Evolutionary conservation across 2,329 filamentous ascomycete genomes (phyloP).

Genomic region (Fusarium sp.): DNA sequence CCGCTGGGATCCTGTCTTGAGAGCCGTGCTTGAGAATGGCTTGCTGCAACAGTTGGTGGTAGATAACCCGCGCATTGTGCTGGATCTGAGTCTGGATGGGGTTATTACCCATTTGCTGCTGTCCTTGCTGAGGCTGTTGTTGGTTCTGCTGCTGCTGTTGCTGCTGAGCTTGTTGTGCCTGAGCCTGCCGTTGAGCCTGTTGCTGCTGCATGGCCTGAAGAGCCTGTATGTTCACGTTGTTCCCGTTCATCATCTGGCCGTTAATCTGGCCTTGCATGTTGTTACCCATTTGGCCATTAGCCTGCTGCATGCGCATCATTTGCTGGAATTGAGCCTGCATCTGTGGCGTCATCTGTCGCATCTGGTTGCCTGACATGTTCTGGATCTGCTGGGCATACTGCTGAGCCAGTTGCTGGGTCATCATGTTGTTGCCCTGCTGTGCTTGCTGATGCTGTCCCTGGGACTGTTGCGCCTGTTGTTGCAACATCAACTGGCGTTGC

Average conservation of each 20-base stretch:
- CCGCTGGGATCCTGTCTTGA: slow-evolving; percentile 58
- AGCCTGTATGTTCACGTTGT: slow-evolving; percentile 54
- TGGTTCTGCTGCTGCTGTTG: slow-evolving; percentile 47
- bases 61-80: slow-evolving; percentile 52
- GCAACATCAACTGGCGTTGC: slow-evolving; percentile 53
- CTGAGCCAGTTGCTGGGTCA: slow-evolving; percentile 55
- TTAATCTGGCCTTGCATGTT: slow-evolving; percentile 49
- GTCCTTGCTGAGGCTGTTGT: slow-evolving; percentile 43
- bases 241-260: slow-evolving; percentile 56
- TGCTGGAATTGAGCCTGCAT: slow-evolving; percentile 53
- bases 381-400: slow-evolving; percentile 59
- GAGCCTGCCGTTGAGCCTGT: slow-evolving; percentile 48
- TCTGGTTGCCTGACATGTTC: slow-evolving; percentile 53
- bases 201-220: slow-evolving; percentile 54
- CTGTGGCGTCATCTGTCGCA: slow-evolving; percentile 49
- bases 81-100: slow-evolving; percentile 50
- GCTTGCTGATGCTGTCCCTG: slow-evolving; percentile 42
- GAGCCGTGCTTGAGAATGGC: slow-evolving; percentile 54
- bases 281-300: slow-evolving; percentile 46
- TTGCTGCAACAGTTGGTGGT: slow-evolving; percentile 51
- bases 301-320: slow-evolving; percentile 51
- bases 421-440: slow-evolving; percentile 55
- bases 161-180: slow-evolving; percentile 50
- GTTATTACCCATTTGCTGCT: slow-evolving; percentile 47
- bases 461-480: slow-evolving; percentile 44